Evolutionary conservation across 2,329 filamentous ascomycete genomes (phyloP).

Genomic region (Colletotrichum sp.): DNA sequence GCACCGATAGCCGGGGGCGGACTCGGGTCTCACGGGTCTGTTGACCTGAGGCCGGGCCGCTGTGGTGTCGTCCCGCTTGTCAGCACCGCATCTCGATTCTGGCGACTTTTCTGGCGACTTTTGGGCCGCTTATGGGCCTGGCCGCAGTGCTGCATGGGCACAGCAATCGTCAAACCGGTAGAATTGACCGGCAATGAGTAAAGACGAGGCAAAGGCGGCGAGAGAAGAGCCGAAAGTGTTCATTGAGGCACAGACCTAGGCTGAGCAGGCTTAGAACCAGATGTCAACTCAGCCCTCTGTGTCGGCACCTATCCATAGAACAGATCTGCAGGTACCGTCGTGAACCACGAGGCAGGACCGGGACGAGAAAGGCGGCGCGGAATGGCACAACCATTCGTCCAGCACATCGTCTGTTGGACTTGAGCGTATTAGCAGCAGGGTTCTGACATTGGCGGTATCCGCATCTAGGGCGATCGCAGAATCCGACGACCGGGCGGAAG

Average conservation of each 20-base stretch:
- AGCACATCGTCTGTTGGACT: not conserved
- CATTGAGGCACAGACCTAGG: slow-evolving; percentile 5
- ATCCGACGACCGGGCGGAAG: not conserved
- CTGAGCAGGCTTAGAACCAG: not conserved
- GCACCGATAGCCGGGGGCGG: not conserved
- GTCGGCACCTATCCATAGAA: not conserved
- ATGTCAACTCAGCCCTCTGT: not conserved
- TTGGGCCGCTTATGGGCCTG: not conserved
- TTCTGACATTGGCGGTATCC: not conserved
- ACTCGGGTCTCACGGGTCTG: not conserved
- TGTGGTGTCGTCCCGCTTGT: not conserved
- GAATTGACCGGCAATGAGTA: not conserved
- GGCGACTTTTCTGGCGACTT: not conserved
- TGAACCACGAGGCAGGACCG: slow-evolving; percentile 5
- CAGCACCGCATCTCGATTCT: not conserved
- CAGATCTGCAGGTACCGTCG: slow-evolving; percentile 19
- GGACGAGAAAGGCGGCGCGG: not conserved
- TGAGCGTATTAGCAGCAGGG: not conserved
- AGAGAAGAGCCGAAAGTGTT: not conserved
- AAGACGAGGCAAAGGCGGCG: not conserved
- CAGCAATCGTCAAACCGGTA: not conserved
- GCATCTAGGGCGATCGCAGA: not conserved
- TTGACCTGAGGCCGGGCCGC: not conserved
- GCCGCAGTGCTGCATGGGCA: not conserved
- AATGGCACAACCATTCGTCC: not conserved